Percentiles rank a stretch among this genome's conserved stretches.
Conservation (phyloP, 2,329 filamentous ascomycete genomes). For the Apiospora hydei region DNA sequence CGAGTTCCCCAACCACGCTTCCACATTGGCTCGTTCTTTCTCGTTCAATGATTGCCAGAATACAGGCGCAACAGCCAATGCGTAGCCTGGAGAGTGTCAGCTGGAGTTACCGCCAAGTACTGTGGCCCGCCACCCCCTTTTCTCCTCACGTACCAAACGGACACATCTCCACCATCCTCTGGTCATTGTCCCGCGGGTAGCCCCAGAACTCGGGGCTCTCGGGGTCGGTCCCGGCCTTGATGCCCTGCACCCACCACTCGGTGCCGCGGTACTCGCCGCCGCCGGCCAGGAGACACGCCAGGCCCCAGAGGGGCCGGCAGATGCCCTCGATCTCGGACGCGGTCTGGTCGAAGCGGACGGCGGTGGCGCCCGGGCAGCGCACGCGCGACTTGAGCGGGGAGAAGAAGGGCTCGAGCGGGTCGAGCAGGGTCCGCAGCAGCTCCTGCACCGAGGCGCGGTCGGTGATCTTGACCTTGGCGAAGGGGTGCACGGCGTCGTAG, state of each 20-base stretch:
- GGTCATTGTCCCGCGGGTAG: slow-evolving; percentile 76
- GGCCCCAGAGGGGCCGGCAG: slow-evolving; percentile 77
- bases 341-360: slow-evolving; percentile 78
- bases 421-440: slow-evolving; percentile 68
- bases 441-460: slow-evolving; percentile 65
- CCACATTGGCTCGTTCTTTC: slow-evolving; percentile 70
- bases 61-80: slow-evolving; percentile 71
- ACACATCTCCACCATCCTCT: slow-evolving; percentile 87
- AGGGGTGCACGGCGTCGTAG: slow-evolving; percentile 62
- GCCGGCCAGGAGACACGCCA: slow-evolving; percentile 74
- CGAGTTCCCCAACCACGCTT: slow-evolving; percentile 74
- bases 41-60: slow-evolving; percentile 72
- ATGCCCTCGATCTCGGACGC: slow-evolving; percentile 81
- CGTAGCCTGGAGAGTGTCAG: slow-evolving; percentile 57
- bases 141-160: slow-evolving; percentile 61
- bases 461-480: slow-evolving; percentile 57
- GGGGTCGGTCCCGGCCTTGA: slow-evolving; percentile 75
- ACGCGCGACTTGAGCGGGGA: slow-evolving; percentile 71
- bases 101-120: too few relatives aligned
- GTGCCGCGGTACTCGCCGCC: slow-evolving; percentile 69
- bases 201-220: slow-evolving; percentile 78
- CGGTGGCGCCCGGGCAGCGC: slow-evolving; percentile 72
- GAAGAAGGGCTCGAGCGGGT: slow-evolving; percentile 76
- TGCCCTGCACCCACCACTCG: slow-evolving; percentile 72
- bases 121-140: too few relatives aligned